Evolutionary conservation across 139 green algal species (phyloP).

Genomic region (Cymbomonas tetramitiformis): DNA sequence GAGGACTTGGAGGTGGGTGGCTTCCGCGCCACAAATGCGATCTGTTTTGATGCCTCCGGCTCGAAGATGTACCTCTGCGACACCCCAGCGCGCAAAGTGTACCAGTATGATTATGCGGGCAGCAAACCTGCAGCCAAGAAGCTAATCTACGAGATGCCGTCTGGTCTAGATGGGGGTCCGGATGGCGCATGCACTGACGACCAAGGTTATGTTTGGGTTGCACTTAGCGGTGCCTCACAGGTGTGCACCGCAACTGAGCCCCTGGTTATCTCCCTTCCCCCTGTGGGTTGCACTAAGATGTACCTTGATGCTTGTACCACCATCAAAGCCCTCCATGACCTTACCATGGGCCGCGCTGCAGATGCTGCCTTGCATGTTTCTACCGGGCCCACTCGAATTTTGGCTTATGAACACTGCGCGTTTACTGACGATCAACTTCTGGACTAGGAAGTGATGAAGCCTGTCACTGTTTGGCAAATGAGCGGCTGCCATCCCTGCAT

Average conservation of each 20-base stretch:
- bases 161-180: neutral
- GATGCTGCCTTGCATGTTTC: no score
- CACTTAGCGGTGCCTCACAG: constrained; percentile 1
- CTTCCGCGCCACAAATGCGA: constrained; percentile 9
- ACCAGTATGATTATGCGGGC: constrained; percentile 7
- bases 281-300: no score
- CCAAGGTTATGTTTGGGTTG: constrained; percentile 5
- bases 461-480: no score
- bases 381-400: no score
- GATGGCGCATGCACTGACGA: constrained; percentile 11
- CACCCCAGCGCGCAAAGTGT: neutral
- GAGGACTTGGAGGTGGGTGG: neutral
- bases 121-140: neutral
- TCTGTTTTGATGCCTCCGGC: constrained; percentile 8
- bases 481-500: no score
- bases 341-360: no score
- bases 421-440: no score
- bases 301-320: no score
- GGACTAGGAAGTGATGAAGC: no score
- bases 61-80: constrained; percentile 20
- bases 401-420: no score
- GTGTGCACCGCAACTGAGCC: neutral
- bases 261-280: no score
- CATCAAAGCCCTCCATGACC: no score
- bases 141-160: constrained; percentile 1